These are phyloP conservation scores for Polyporus arcularius DNA, from an alignment of 768 basidiomycete species.

Conservation along the genomic window DNA sequence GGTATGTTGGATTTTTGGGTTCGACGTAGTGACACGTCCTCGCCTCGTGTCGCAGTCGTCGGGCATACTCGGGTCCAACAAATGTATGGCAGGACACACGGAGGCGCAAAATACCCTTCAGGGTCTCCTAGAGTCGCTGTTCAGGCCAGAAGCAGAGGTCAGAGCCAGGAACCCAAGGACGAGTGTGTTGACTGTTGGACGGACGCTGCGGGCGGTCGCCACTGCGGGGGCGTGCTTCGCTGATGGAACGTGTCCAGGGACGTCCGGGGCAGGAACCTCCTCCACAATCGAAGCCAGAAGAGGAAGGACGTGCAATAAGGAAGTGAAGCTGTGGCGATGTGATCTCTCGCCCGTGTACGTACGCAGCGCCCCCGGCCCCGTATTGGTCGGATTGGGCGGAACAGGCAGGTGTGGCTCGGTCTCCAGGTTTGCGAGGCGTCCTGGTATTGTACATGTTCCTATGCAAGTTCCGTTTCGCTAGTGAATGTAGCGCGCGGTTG, in stretches of 20 bases:
- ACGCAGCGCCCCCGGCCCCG: conserved; percentile 7
- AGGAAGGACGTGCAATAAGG: neutral
- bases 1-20: no score
- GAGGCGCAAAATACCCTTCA: neutral
- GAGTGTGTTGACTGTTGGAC: neutral
- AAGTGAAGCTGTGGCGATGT: conserved; percentile 9
- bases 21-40: no score
- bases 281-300: neutral
- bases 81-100: neutral
- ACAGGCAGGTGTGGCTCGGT: neutral
- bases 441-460: no score
- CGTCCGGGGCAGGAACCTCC: neutral
- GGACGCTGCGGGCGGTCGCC: neutral
- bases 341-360: conserved; percentile 8
- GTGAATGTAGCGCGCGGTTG: no score
- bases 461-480: no score
- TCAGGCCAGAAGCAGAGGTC: neutral
- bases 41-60: neutral
- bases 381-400: neutral
- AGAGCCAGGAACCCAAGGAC: neutral
- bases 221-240: conserved; percentile 3
- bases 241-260: conserved; percentile 15
- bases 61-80: neutral
- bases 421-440: neutral
- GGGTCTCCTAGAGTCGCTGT: neutral